These are phyloP conservation scores for Bolboschoenoplectus hybrid DNA, from an alignment of 202 grass and related monocot genomes.

Conservation along the genomic window DNA sequence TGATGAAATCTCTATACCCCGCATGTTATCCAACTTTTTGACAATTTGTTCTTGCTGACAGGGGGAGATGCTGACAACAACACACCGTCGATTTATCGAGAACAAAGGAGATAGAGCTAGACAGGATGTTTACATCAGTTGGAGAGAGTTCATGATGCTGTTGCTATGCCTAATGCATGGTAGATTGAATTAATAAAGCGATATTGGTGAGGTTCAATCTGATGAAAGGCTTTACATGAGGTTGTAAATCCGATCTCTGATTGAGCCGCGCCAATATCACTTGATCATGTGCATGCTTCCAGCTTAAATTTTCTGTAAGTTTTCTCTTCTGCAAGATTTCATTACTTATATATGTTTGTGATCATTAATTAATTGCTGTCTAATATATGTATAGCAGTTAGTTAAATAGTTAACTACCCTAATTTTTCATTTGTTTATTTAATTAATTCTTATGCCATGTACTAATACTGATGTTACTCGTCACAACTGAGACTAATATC, in stretches of 20 bases:
- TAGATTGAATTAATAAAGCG: conserved; percentile 49
- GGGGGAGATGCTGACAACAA: neutral
- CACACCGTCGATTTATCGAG: neutral
- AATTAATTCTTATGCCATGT: neutral
- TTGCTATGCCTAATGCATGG: neutral
- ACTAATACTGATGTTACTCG: neutral
- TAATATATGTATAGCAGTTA: neutral
- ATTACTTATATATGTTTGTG: neutral
- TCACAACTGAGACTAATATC: neutral
- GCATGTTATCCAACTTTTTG: neutral
- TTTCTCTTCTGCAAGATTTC: neutral
- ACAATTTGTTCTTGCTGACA: neutral
- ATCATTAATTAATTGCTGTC: neutral
- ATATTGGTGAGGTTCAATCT: conserved; percentile 99
- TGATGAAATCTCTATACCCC: neutral
- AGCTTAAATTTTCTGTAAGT: conserved; percentile 29
- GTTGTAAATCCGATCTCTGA: conserved; percentile 74
- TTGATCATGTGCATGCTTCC: conserved; percentile 31
- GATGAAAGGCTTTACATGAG: conserved; percentile 60
- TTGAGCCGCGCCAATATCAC: conserved; percentile 99
- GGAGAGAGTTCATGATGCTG: neutral
- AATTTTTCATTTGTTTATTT: neutral
- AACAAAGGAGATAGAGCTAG: neutral
- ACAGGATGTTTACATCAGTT: conserved; percentile 9
- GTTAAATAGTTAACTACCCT: neutral